Evolutionary conservation across 2,329 filamentous ascomycete genomes (phyloP).

Genomic region (Beauveria sp.): DNA sequence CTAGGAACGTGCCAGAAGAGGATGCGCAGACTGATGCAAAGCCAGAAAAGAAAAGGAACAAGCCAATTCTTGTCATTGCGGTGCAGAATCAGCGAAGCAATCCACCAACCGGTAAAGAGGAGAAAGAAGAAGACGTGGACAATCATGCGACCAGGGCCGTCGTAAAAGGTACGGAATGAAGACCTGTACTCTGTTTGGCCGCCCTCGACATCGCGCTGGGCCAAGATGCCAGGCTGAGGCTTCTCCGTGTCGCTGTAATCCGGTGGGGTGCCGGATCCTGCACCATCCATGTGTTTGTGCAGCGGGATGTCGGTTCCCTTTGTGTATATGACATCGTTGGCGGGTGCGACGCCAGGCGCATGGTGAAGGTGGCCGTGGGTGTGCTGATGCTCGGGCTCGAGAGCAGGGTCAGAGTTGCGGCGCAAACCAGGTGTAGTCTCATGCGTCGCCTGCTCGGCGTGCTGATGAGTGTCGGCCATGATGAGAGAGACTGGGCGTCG

Average conservation of each 20-base stretch:
- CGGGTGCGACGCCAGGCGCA: constrained; percentile 25
- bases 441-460: constrained; percentile 4
- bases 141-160: constrained; percentile 36
- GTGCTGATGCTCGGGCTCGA: constrained; percentile 34
- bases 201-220: constrained; percentile 19
- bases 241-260: constrained; percentile 35
- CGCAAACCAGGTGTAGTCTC: constrained; percentile 14
- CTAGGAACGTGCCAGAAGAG: constrained; percentile 67
- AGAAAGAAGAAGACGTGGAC: constrained; percentile 38
- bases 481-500: background rate
- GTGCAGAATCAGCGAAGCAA: constrained; percentile 65
- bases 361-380: constrained; percentile 36
- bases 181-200: constrained; percentile 16
- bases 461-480: constrained; percentile 1
- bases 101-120: constrained; percentile 60
- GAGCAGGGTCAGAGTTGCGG: constrained; percentile 24
- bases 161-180: constrained; percentile 27
- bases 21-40: constrained; percentile 65
- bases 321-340: constrained; percentile 40
- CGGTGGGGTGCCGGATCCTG: constrained; percentile 20
- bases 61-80: constrained; percentile 70
- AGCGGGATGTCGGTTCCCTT: constrained; percentile 16
- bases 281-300: constrained; percentile 13
- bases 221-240: constrained; percentile 24
- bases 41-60: constrained; percentile 74